These are phyloP conservation scores for Pseudoperonospora humuli DNA, from an alignment of 352 stramenopile species.

Conservation along the genomic window DNA sequence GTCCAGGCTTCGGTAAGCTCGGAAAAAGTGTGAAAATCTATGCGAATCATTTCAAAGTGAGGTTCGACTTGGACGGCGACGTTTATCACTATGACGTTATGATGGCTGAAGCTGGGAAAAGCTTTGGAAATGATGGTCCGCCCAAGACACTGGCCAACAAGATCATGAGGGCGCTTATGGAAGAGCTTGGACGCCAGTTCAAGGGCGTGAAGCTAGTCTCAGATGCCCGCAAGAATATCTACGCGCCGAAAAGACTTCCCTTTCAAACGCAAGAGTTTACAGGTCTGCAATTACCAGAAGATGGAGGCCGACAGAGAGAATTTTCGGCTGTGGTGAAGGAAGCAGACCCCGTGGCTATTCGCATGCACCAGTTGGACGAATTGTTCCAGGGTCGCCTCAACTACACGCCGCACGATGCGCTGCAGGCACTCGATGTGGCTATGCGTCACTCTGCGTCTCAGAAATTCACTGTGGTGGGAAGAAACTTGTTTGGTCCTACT, in stretches of 20 bases:
- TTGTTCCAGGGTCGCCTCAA: constrained; percentile 50
- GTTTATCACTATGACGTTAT: constrained; percentile 71
- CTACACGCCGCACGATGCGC: constrained; percentile 63
- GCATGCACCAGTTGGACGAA: constrained; percentile 50
- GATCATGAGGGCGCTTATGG: constrained; percentile 47
- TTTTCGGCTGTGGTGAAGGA: constrained; percentile 52
- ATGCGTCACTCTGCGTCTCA: constrained; percentile 51
- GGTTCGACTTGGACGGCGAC: constrained; percentile 36
- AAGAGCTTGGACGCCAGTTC: constrained; percentile 31
- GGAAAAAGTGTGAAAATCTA: constrained; percentile 35
- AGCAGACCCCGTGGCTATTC: constrained; percentile 46
- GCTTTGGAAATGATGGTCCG: constrained; percentile 38
- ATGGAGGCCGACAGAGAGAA: constrained; percentile 29
- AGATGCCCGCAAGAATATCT: constrained; percentile 54
- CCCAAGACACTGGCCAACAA: constrained; percentile 49
- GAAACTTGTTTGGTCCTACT: constrained; percentile 40
- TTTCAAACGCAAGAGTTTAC: constrained; percentile 41
- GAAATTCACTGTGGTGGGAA: constrained; percentile 43
- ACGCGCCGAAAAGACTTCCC: constrained; percentile 31
- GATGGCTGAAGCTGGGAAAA: constrained; percentile 31
- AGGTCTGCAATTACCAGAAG: constrained; percentile 30
- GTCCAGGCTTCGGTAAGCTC: constrained; percentile 45
- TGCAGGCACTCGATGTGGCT: constrained; percentile 67
- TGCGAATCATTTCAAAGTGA: constrained; percentile 65
- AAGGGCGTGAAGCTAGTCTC: constrained; percentile 33